phyloP scores from a whole-genome alignment of 257 asterid species.

The Parsonsia alboflavescens region DNA sequence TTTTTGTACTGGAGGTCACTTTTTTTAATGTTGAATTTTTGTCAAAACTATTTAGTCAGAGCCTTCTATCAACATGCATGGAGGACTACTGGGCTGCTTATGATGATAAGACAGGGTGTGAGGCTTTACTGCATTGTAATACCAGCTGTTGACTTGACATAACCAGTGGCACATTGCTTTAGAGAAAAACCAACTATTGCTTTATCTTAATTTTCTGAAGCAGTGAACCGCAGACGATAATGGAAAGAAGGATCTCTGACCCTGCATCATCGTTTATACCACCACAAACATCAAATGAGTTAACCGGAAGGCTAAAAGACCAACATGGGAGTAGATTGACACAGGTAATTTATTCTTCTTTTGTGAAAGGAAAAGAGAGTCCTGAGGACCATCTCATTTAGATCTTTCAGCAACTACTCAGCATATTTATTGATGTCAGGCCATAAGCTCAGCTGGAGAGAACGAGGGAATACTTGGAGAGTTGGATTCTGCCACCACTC shows the following conservation, averaged over 20 bases:
- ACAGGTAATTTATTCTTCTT: constrained; percentile 27
- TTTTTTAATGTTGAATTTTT: constrained; percentile 21
- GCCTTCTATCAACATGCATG: constrained; percentile 57
- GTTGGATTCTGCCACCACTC: constrained; percentile 15
- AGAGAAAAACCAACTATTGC: not conserved
- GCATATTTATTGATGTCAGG: constrained; percentile 30
- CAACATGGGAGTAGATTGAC: constrained; percentile 25
- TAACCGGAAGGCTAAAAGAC: constrained; percentile 29
- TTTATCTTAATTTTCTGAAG: constrained; percentile 19
- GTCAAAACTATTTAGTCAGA: constrained; percentile 47
- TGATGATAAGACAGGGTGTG: constrained; percentile 51
- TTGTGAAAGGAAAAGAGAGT: not conserved
- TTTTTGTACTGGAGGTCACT: not conserved
- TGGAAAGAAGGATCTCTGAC: constrained; percentile 40
- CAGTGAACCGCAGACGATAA: constrained; percentile 49
- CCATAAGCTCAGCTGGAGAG: constrained; percentile 24
- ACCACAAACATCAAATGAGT: constrained; percentile 29
- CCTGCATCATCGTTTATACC: constrained; percentile 29
- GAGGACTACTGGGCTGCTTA: constrained; percentile 75
- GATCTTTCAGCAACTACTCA: constrained; percentile 6
- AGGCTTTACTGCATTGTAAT: constrained; percentile 10
- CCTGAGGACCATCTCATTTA: not conserved
- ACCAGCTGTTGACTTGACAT: not conserved
- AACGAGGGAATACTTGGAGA: constrained; percentile 22
- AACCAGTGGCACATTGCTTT: not conserved